Evolutionary conservation across 2,329 filamentous ascomycete species (phyloP), one percentile per base, ranked within the genome.

Genomic region (Dendryphion nanum): DNA sequence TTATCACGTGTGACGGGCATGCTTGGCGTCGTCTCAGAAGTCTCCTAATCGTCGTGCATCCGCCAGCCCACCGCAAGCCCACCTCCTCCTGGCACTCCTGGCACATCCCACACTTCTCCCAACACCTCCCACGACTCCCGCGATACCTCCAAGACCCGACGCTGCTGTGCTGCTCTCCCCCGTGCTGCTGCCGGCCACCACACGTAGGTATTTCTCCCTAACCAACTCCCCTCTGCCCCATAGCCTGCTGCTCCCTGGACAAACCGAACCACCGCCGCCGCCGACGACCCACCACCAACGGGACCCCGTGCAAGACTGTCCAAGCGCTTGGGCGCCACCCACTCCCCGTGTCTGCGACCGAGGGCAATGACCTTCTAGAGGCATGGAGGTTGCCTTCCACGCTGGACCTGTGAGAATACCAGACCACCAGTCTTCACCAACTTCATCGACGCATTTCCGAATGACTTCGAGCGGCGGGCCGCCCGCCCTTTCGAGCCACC

Each of bases 401-500:
- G 46, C 51, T 37, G 51, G 50, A 35, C 52, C 54, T 46, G 51
- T 47, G 20, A 41, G 51, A 43, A 44, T 50, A 33, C 48, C 53
- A 35, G 50, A 51, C 34, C 53, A 52, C 38, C 51, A 53, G 35
- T 45, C 57, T 40, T 50, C 51, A 40, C 38, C 57, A 43, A 44
- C 50, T 33, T 34, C 48, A 37, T 35, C 50, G 18, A 40, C 44
- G 19, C 55, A 59, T 47, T 50, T 55, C 42, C 61, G 60, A 44
- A 62, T 63, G 55, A 53, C 51, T 47, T 61, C 60, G 39, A 57
- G 43, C 50, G 46, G 48, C 53, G 59, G 55, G 47, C 58, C 60
- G 30, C 57, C 63, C 31, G 57, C 66, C 50, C 63, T 72, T 51
- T 64, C 68, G 51, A 65, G 59, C 54, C 63, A 66, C 59, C 67